Conservation (phyloP, 495 filamentous ascomycete species). For the Astrothelium macrocarpum region DNA sequence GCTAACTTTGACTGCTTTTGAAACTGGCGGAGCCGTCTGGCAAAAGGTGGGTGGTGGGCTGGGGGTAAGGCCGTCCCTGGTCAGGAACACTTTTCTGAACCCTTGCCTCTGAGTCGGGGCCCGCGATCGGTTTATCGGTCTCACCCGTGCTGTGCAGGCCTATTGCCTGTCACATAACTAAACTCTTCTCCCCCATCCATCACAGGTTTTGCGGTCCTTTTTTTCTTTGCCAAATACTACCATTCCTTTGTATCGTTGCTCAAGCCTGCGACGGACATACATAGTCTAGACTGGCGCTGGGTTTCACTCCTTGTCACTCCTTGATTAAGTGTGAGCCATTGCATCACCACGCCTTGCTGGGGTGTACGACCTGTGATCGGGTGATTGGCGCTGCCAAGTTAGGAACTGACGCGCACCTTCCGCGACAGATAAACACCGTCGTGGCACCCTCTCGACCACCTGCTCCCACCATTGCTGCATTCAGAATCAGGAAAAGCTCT, state of each 20-base stretch:
- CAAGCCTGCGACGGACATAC: not conserved
- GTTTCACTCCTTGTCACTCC: not conserved
- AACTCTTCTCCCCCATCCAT: not conserved
- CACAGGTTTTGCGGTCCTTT: not conserved
- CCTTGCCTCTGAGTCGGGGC: not conserved
- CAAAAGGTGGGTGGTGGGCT: too few species aligned
- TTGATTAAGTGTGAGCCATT: not conserved
- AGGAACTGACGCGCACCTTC: conserved; percentile 1
- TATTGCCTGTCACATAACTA: not conserved
- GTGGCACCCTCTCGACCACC: conserved; percentile 8
- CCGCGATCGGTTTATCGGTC: not conserved
- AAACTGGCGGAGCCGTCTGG: not conserved
- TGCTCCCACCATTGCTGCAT: not conserved
- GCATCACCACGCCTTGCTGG: not conserved
- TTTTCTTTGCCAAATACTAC: not conserved
- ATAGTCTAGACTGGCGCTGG: not conserved
- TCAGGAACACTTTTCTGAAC: not conserved
- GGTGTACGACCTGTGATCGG: not conserved
- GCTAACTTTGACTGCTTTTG: not conserved
- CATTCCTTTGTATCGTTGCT: not conserved
- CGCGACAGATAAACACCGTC: conserved; percentile 5
- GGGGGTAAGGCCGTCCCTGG: too few species aligned
- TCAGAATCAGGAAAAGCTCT: not conserved
- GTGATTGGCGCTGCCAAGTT: not conserved
- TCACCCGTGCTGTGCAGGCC: not conserved